These are phyloP conservation scores for Chamaecrista fasciculata DNA, from an alignment of 306 rosid genomes.

Conservation along the genomic window DNA sequence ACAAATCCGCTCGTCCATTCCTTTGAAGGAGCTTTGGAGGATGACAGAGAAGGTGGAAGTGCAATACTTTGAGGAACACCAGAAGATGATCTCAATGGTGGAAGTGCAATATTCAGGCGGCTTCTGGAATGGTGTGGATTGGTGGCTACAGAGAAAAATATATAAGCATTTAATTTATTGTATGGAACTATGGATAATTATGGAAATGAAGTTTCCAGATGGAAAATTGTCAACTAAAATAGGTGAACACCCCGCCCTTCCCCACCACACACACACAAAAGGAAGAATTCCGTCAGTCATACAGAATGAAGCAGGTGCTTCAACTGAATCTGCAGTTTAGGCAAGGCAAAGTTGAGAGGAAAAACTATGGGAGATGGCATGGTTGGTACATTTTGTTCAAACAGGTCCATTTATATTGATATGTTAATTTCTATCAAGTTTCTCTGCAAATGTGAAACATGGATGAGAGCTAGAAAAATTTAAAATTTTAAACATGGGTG, in stretches of 20 bases:
- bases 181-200: not conserved
- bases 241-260: not conserved
- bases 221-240: slow-evolving; percentile 4
- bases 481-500: too few relatives aligned
- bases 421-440: not conserved
- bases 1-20: slow-evolving; percentile 43
- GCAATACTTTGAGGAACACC: slow-evolving; percentile 39
- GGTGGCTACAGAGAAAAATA: slow-evolving; percentile 37
- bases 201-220: slow-evolving; percentile 6
- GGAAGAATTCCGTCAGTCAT: not conserved
- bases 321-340: not conserved
- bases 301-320: not conserved
- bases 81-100: slow-evolving; percentile 36
- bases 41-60: slow-evolving; percentile 61
- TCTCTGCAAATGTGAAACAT: not conserved
- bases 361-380: not conserved
- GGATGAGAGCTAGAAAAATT: not conserved
- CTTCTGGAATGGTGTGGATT: slow-evolving; percentile 33
- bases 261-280: not conserved
- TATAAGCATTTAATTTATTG: not conserved
- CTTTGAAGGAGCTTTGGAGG: slow-evolving; percentile 37
- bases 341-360: not conserved
- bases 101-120: slow-evolving; percentile 36
- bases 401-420: slow-evolving; percentile 8
- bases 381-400: not conserved